These are phyloP conservation scores for Leishmania braziliensis DNA, from an alignment of 208 protist species.

Conservation along the genomic window DNA sequence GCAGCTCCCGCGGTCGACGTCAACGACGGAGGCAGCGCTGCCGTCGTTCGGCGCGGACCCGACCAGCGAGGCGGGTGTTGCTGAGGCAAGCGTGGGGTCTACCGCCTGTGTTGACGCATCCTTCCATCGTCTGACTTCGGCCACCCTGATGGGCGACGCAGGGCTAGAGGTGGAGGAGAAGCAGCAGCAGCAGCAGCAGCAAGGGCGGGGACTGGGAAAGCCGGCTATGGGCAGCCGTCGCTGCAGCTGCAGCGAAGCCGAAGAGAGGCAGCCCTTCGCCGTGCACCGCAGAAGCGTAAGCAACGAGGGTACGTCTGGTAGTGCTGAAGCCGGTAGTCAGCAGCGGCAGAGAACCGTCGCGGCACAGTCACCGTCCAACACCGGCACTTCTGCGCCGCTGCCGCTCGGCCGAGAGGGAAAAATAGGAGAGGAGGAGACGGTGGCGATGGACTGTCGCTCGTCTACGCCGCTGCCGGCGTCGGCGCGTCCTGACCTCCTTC, in stretches of 20 bases:
- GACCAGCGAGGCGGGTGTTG: not conserved
- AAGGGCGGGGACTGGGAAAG: not conserved
- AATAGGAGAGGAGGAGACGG: not conserved
- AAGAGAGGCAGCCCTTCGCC: not conserved
- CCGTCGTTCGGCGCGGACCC: not conserved
- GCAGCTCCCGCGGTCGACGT: not conserved
- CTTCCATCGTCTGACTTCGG: slow-evolving; percentile 26
- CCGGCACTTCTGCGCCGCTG: not conserved
- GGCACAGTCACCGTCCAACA: not conserved
- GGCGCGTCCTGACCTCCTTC: not conserved
- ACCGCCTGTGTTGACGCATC: slow-evolving; percentile 19
- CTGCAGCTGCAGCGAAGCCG: not conserved
- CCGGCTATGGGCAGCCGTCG: not conserved
- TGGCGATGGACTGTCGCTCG: not conserved
- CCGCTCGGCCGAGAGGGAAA: not conserved
- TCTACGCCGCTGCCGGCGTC: not conserved
- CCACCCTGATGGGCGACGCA: slow-evolving; percentile 14
- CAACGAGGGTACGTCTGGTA: not conserved
- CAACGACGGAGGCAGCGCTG: not conserved
- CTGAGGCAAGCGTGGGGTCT: slow-evolving; percentile 1
- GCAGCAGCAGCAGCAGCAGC: not conserved
- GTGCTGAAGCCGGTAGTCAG: not conserved
- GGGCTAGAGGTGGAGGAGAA: slow-evolving; percentile 4
- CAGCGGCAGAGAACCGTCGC: not conserved
- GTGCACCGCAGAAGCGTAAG: not conserved